Evolutionary conservation across 2,329 filamentous ascomycete genomes (phyloP), one percentile per base, ranked within the genome.

Genomic region (Apiospora hydei): DNA sequence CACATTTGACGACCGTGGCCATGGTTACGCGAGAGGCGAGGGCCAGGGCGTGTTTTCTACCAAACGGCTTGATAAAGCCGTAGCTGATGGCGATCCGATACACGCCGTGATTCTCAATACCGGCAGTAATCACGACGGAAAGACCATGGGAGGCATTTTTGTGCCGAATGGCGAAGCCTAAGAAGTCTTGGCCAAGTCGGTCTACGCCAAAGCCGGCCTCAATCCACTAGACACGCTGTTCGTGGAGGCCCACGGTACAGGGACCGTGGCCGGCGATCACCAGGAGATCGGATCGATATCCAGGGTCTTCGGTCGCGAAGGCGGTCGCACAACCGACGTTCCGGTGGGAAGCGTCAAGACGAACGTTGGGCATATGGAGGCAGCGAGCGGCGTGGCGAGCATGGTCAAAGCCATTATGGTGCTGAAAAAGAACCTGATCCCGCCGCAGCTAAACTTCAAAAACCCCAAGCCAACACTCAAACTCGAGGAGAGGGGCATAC

Each of bases 11-110:
- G 80, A 82, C 11, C 78, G 77, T 24, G 88, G 86, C 1, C 84
- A 88, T 76, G 88, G 88, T 6, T 90, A 89, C 73, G 88, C 86
- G 72, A 84, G 88, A 14, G 86, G 81, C 0, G 88, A 90, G 69
- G 87, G 82, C 6, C 80, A 84, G 21, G 88, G 82, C 0, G 79
- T 83, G 4, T 80, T 90, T 90, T 1, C 79, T 89, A 1, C 72
- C 89, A 90, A 89, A 77, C 78, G 82, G 3, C 77, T 89, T 1
- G 81, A 84, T 16, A 82, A 85, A 75, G 89, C 89, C 7, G 66
- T 84, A 10, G 82, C 81, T 1, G 87, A 90, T 61, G 85, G 86
- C 1, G 86, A 90, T 73, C 79, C 79, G 4, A 83, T 90, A n/a
- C 72, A 85, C 0, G 87, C 81, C 8, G 80, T 86, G 0, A 85